phyloP scores from a whole-genome alignment of 495 filamentous ascomycete genomes.

The Copromyces sp. region DNA sequence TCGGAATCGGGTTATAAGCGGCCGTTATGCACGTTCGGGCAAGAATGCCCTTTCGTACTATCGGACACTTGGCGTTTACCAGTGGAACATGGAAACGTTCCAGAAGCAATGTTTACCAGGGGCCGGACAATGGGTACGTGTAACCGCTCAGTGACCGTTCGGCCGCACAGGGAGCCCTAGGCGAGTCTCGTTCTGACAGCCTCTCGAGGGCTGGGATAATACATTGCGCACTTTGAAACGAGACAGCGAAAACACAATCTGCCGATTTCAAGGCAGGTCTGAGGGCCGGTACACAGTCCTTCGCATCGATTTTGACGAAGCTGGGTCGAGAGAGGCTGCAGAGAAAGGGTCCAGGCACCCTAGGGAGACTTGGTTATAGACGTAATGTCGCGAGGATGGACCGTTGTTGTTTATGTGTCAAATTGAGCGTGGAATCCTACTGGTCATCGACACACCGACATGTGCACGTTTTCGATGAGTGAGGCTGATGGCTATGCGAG shows the following conservation, averaged over 20 bases:
- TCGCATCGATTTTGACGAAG: background rate
- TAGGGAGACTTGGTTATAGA: background rate
- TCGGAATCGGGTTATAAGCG: background rate
- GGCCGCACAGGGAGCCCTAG: background rate
- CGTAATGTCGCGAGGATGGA: background rate
- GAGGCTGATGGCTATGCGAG: background rate
- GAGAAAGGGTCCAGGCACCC: background rate
- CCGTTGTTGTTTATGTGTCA: background rate
- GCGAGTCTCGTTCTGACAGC: background rate
- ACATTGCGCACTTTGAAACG: background rate
- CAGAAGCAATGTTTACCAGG: background rate
- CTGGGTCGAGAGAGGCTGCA: background rate
- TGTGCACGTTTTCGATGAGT: background rate
- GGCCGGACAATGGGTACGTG: background rate
- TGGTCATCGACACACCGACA: background rate
- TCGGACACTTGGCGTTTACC: background rate
- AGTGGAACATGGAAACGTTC: background rate
- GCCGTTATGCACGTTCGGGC: constrained; percentile 1
- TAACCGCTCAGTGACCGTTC: background rate
- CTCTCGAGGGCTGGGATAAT: background rate
- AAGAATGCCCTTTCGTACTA: background rate
- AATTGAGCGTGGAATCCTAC: background rate
- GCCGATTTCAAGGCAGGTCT: background rate
- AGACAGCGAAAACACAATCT: background rate
- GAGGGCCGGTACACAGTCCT: background rate